Conservation (phyloP, 2,329 filamentous ascomycete genomes). For the Metarhizium guizhouense region DNA sequence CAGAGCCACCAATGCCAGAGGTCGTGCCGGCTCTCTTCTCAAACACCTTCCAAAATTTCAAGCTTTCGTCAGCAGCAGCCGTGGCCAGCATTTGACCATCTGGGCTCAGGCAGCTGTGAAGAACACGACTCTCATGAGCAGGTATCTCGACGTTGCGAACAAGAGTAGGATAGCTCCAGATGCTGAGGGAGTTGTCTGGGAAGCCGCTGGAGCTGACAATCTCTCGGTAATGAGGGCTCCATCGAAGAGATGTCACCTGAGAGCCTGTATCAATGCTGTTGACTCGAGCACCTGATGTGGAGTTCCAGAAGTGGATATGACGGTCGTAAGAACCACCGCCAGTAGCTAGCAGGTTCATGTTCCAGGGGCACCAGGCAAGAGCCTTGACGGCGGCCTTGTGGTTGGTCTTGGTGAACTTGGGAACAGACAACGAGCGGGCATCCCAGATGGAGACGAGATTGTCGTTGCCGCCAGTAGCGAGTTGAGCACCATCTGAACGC, state of each 20-base stretch:
- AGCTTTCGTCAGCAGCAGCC: constrained; percentile 87
- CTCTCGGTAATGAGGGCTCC: constrained; percentile 96
- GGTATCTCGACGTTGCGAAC: constrained; percentile 98
- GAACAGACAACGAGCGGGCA: constrained; percentile 81
- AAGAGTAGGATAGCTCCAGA: constrained; percentile 97
- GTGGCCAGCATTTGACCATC: constrained; percentile 98
- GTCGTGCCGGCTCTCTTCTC: constrained; percentile 87
- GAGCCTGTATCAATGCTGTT: constrained; percentile 99
- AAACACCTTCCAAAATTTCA: constrained; percentile 99
- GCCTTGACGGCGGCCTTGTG: constrained; percentile 98
- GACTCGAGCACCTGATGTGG: constrained; percentile 89
- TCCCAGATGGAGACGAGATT: constrained; percentile 99
- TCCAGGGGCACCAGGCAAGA: constrained; percentile 97
- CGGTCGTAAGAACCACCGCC: constrained; percentile 94
- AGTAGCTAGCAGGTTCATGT: constrained; percentile 91
- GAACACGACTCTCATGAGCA: constrained; percentile 89
- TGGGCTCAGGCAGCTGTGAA: constrained; percentile 94
- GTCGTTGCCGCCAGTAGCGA: constrained; percentile 96
- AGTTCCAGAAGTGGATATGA: constrained; percentile 99
- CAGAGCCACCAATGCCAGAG: constrained; percentile 54
- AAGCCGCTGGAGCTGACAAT: constrained; percentile 96
- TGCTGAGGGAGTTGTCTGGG: constrained; percentile 97
- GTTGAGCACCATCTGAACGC: constrained; percentile 91
- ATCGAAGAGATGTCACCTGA: constrained; percentile 91
- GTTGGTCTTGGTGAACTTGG: constrained; percentile 99